Conservation (phyloP, 1,284 basidiomycete genomes). For the Ceratorhiza oryzae-sativae region DNA sequence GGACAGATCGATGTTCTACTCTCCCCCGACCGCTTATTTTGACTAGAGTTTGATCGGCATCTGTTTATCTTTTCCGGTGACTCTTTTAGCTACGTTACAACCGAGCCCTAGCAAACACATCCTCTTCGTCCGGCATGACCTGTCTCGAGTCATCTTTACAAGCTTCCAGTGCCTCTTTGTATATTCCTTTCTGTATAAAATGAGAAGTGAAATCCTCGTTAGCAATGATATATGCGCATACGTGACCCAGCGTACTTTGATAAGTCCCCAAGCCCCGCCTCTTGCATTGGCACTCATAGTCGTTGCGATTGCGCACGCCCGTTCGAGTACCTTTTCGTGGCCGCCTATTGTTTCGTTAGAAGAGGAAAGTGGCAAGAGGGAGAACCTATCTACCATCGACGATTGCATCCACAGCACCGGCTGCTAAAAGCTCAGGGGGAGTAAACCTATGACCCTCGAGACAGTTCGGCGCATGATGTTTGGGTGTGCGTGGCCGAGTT, state of each 20-base stretch:
- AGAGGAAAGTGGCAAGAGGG: not conserved
- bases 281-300: constrained; percentile 53
- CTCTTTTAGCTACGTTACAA: constrained; percentile 45
- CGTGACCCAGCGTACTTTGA: constrained; percentile 54
- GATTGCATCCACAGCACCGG: constrained; percentile 76
- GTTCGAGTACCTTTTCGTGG: constrained; percentile 64
- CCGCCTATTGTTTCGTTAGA: constrained; percentile 46
- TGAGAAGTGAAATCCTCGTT: not conserved
- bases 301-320: constrained; percentile 53
- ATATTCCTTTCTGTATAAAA: constrained; percentile 53
- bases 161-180: constrained; percentile 52
- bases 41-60: too few relatives aligned
- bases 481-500: constrained; percentile 61
- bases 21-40: too few relatives aligned
- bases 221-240: not conserved
- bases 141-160: constrained; percentile 47
- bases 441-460: constrained; percentile 86
- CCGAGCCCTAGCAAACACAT: constrained; percentile 51
- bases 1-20: too few relatives aligned
- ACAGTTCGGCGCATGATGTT: constrained; percentile 76
- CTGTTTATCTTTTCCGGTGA: too few relatives aligned
- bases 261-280: constrained; percentile 57
- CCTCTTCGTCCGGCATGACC: constrained; percentile 47
- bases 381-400: constrained; percentile 52
- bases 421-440: constrained; percentile 71